Percentiles rank a stretch among this genome's conserved stretches.
phyloP scores from a whole-genome alignment of 2,329 filamentous ascomycete genomes.

The Venturiaceae sp. region DNA sequence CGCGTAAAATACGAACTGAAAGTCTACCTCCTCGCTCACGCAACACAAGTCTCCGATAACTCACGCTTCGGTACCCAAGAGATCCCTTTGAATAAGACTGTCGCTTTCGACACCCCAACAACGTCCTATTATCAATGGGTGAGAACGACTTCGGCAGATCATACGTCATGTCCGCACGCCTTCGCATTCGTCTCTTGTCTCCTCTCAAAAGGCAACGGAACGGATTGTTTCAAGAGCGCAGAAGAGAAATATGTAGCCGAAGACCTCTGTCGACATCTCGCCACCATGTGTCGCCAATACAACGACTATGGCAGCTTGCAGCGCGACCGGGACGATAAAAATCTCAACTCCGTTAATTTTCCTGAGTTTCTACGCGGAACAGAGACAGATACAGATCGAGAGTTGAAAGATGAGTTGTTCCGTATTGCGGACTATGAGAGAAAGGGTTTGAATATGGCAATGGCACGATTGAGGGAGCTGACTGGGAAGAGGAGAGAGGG shows the following conservation, averaged over 20 bases:
- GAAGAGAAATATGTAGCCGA: slow-evolving; percentile 12
- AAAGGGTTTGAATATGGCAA: not conserved
- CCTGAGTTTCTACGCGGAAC: not conserved
- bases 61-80: not conserved
- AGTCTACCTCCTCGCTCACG: not conserved
- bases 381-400: not conserved
- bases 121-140: not conserved
- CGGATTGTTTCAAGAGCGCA: slow-evolving; percentile 8
- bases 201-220: not conserved
- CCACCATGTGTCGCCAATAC: slow-evolving; percentile 17
- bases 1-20: not conserved
- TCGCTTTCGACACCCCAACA: not conserved
- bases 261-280: slow-evolving; percentile 14
- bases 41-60: not conserved
- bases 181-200: not conserved
- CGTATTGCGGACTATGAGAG: not conserved
- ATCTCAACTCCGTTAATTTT: not conserved
- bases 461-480: not conserved
- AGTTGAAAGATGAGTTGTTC: not conserved
- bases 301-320: slow-evolving; percentile 18
- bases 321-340: slow-evolving; percentile 18
- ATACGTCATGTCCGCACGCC: not conserved
- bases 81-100: not conserved
- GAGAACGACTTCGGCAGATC: not conserved
- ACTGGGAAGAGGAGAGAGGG: not conserved